Evolutionary conservation across 768 basidiomycete genomes (phyloP).

Genomic region (Cystobasidium onofrii): DNA sequence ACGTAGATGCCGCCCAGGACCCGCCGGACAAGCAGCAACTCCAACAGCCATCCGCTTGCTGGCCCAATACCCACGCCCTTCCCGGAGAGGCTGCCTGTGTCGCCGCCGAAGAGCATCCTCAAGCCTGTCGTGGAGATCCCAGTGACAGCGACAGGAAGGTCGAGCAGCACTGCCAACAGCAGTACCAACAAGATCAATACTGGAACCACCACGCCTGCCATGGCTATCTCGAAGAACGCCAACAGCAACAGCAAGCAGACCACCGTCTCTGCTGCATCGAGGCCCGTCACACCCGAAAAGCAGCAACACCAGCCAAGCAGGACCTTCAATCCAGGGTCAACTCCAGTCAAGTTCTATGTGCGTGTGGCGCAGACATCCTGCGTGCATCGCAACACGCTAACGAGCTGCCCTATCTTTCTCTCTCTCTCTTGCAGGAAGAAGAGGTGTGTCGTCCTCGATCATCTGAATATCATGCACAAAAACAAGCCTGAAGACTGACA

Average conservation of each 20-base stretch:
- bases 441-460: slow-evolving; percentile 8
- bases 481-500: background rate
- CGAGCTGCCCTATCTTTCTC: background rate
- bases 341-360: slow-evolving; percentile 26
- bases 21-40: slow-evolving; percentile 1
- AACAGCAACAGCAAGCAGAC: background rate
- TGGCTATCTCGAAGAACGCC: background rate
- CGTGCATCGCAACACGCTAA: background rate
- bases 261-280: background rate
- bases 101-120: background rate
- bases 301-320: background rate
- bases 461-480: background rate
- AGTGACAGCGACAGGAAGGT: background rate
- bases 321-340: slow-evolving; percentile 8
- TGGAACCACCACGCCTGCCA: background rate
- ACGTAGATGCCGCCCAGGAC: slow-evolving; percentile 5
- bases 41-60: background rate
- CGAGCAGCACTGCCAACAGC: background rate
- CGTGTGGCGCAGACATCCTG: no score
- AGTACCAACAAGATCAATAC: background rate
- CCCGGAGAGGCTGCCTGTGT: background rate
- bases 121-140: background rate
- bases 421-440: slow-evolving; percentile 15
- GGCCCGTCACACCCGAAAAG: background rate
- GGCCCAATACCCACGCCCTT: background rate